Conservation (phyloP, 179 eudicot genomes). For the Carnegiea gigantea region DNA sequence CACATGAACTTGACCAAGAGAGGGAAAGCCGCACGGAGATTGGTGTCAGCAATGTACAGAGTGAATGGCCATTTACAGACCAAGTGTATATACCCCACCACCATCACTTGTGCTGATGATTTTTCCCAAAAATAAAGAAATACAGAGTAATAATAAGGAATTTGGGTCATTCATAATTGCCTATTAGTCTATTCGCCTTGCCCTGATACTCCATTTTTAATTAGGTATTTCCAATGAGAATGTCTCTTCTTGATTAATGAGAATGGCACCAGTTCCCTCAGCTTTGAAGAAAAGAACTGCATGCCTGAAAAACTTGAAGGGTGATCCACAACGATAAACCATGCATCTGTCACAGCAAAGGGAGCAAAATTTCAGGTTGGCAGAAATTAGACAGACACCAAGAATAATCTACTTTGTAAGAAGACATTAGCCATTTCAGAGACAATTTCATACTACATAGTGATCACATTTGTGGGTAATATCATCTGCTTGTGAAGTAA, state of each 20-base stretch:
- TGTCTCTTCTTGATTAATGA: slow-evolving; percentile 12
- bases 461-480: neutral
- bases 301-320: slow-evolving; percentile 12
- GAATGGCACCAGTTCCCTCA: slow-evolving; percentile 19
- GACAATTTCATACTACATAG: neutral
- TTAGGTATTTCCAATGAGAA: slow-evolving; percentile 14
- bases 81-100: slow-evolving; percentile 32
- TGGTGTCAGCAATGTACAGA: slow-evolving; percentile 37
- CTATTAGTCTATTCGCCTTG: slow-evolving; percentile 7
- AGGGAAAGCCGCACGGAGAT: too few species aligned
- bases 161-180: slow-evolving; percentile 11
- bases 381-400: neutral
- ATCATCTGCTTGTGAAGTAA: neutral
- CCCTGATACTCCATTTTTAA: slow-evolving; percentile 19
- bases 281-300: slow-evolving; percentile 18
- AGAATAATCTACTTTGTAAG: too few species aligned
- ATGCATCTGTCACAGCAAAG: too few species aligned
- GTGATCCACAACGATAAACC: neutral
- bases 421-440: too few species aligned
- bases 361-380: too few species aligned
- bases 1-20: too few species aligned
- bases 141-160: slow-evolving; percentile 6
- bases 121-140: slow-evolving; percentile 22
- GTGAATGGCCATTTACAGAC: slow-evolving; percentile 36
- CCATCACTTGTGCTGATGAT: slow-evolving; percentile 16